Evolutionary conservation across 306 rosid genomes (phyloP).

Genomic region (Pterocarpus macrocarpus): DNA sequence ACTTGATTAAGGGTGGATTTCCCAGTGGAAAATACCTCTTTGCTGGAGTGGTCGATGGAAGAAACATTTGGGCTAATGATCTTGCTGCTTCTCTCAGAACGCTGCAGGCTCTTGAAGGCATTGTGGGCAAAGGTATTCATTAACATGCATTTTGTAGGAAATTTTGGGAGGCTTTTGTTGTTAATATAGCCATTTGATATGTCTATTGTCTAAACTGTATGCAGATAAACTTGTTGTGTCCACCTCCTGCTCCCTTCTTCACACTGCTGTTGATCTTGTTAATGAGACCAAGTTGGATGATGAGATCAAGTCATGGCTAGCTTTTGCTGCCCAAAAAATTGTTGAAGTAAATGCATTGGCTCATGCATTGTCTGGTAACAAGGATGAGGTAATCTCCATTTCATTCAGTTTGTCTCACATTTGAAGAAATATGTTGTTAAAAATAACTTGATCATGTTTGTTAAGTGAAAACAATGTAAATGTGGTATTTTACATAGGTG

Average conservation of each 20-base stretch:
- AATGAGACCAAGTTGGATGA: conserved; percentile 89
- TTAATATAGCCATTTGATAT: background rate
- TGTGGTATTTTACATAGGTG: background rate
- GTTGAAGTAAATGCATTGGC: conserved; percentile 93
- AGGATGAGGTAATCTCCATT: conserved; percentile 70
- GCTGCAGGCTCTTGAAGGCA: conserved; percentile 64
- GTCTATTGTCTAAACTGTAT: conserved; percentile 16
- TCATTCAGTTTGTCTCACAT: conserved; percentile 3
- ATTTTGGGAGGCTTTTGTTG: background rate
- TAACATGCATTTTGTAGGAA: conserved; percentile 30
- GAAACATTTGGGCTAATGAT: conserved; percentile 97
- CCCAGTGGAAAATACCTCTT: conserved; percentile 82
- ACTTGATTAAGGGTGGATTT: conserved; percentile 74
- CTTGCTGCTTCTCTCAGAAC: conserved; percentile 72
- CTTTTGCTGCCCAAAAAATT: conserved; percentile 94
- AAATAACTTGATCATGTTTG: conserved; percentile 6
- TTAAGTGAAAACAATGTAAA: background rate
- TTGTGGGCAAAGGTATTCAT: conserved; percentile 83
- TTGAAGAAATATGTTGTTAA: conserved; percentile 4
- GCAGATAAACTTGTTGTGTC: conserved; percentile 87
- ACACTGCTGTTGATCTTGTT: conserved; percentile 92
- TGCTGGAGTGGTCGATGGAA: conserved; percentile 96
- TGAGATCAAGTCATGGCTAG: conserved; percentile 92
- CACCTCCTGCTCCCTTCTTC: conserved; percentile 90
- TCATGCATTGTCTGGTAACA: conserved; percentile 74